Evolutionary conservation across 169 alveolate genomes (phyloP).

Genomic region (Perkinsus chesapeaki): DNA sequence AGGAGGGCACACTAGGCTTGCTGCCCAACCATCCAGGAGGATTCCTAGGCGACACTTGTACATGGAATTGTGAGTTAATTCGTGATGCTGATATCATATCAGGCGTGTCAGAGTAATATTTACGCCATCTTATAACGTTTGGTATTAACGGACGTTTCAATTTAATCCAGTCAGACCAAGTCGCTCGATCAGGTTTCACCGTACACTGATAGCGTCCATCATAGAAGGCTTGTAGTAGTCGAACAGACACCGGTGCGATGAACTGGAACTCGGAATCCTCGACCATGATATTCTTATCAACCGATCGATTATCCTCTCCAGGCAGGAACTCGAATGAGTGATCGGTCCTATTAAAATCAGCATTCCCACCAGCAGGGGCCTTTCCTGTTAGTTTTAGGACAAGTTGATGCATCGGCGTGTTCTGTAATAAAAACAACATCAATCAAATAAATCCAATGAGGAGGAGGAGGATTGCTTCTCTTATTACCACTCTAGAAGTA

Average conservation of each 20-base stretch:
- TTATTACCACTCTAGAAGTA: not conserved
- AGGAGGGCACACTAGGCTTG: not conserved
- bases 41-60: not conserved
- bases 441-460: not conserved
- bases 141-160: not conserved
- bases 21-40: constrained; percentile 1
- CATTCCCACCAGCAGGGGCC: not conserved
- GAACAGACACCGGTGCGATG: not conserved
- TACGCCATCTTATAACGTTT: not conserved
- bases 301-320: not conserved
- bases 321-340: not conserved
- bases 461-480: not conserved
- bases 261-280: not conserved
- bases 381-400: not conserved
- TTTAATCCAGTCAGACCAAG: not conserved
- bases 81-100: not conserved
- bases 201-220: not conserved
- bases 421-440: not conserved
- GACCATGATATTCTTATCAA: not conserved
- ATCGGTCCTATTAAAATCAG: not conserved
- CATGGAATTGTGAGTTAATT: not conserved
- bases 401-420: not conserved
- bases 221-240: not conserved
- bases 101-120: not conserved
- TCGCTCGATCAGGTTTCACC: not conserved